These are phyloP conservation scores for Fonsecaea pugnacius DNA, from an alignment of 2,329 filamentous ascomycete genomes.

Conservation along the genomic window DNA sequence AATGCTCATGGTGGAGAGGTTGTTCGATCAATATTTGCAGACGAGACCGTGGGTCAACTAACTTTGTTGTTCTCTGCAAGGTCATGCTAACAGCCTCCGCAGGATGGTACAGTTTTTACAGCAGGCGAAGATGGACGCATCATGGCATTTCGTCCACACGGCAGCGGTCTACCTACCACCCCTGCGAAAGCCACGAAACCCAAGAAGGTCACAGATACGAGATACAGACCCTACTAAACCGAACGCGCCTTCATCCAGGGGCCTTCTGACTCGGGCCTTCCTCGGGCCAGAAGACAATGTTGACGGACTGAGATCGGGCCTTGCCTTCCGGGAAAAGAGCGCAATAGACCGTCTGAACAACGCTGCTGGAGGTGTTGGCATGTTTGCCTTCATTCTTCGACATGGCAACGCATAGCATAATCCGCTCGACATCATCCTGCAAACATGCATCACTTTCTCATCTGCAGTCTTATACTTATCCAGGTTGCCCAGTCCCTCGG, in stretches of 20 bases:
- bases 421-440: conserved; percentile 14
- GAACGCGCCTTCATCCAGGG: not conserved
- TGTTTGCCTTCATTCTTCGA: not conserved
- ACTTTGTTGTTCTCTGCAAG: not conserved
- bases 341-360: not conserved
- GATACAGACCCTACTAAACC: conserved; percentile 36
- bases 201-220: conserved; percentile 28
- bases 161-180: not conserved
- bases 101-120: conserved; percentile 50
- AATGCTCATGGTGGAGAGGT: conserved; percentile 56
- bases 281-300: not conserved
- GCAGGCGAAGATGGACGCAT: conserved; percentile 50
- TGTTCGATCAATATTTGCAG: conserved; percentile 52
- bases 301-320: not conserved
- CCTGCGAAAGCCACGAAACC: conserved; percentile 27
- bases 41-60: conserved; percentile 47
- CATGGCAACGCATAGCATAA: not conserved
- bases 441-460: conserved; percentile 21
- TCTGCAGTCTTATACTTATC: conserved; percentile 13
- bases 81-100: conserved; percentile 8
- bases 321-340: not conserved
- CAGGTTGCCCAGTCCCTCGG: not conserved
- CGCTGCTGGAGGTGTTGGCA: not conserved
- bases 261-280: not conserved
- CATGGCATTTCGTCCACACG: conserved; percentile 27